Conservation (phyloP, 257 asterid genomes). For the Agastache rugosa region DNA sequence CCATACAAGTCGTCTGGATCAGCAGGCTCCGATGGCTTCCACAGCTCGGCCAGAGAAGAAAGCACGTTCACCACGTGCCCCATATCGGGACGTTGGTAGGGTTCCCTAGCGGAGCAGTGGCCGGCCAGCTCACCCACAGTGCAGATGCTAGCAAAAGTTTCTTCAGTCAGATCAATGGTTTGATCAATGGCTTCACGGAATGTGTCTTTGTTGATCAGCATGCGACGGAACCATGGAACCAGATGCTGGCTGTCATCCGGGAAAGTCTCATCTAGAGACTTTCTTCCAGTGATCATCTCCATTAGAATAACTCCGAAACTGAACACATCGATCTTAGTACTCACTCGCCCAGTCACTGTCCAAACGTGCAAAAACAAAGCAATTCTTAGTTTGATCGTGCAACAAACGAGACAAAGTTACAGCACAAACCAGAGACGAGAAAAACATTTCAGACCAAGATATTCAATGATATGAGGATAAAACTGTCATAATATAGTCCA, state of each 20-base stretch:
- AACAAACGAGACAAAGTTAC: not conserved
- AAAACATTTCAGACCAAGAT: not conserved
- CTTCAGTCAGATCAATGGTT: slow-evolving; percentile 54
- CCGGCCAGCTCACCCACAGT: slow-evolving; percentile 86
- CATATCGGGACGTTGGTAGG: slow-evolving; percentile 88
- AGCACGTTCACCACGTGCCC: slow-evolving; percentile 80
- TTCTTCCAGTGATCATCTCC: slow-evolving; percentile 82
- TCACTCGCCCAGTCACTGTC: slow-evolving; percentile 84
- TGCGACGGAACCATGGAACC: slow-evolving; percentile 82
- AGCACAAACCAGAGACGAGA: no score
- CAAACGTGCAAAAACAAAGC: slow-evolving; percentile 8
- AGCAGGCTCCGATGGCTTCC: slow-evolving; percentile 79
- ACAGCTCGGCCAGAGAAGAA: slow-evolving; percentile 76
- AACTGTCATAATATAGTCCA: not conserved
- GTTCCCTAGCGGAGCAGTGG: slow-evolving; percentile 80
- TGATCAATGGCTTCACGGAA: slow-evolving; percentile 69
- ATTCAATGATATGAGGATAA: no score
- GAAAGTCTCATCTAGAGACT: slow-evolving; percentile 61
- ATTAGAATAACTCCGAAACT: slow-evolving; percentile 85
- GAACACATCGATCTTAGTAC: slow-evolving; percentile 80
- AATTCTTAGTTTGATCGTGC: not conserved
- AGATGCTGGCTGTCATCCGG: slow-evolving; percentile 77
- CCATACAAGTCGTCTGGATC: slow-evolving; percentile 76
- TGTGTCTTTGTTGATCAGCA: slow-evolving; percentile 59
- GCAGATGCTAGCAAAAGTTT: slow-evolving; percentile 60